Conservation (phyloP, 441 rosid species). For the Metrosideros polymorpha region DNA sequence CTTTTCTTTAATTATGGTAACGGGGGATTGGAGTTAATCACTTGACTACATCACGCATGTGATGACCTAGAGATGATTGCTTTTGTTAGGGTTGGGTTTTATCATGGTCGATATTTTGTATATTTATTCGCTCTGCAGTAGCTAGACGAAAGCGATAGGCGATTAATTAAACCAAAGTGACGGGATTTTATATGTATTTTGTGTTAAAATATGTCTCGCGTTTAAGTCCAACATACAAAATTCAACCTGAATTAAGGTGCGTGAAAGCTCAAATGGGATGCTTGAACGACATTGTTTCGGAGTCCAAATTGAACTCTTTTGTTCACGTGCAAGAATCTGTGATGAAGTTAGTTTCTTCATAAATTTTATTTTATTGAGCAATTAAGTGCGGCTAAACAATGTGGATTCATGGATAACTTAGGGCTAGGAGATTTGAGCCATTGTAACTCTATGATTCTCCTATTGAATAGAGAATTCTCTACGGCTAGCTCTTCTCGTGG, state of each 20-base stretch:
- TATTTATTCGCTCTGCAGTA: not conserved
- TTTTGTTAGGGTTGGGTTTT: not conserved
- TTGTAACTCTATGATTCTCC: not conserved
- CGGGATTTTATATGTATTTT: not conserved
- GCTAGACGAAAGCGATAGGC: not conserved
- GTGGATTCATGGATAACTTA: not conserved
- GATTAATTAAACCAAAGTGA: not conserved
- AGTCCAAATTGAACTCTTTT: not conserved
- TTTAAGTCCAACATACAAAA: not conserved
- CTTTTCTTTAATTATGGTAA: not conserved
- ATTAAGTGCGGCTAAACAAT: not conserved
- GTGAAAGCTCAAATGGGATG: not conserved
- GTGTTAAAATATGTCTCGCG: not conserved
- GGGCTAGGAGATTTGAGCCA: not conserved
- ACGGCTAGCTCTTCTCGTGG: rapidly evolving
- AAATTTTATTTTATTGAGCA: not conserved
- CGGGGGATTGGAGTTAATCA: not conserved
- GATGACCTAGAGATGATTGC: not conserved
- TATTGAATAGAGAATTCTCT: not conserved
- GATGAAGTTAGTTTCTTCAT: not conserved
- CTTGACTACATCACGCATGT: not conserved
- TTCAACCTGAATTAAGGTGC: not conserved
- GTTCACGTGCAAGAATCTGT: not conserved
- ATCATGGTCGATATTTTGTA: too few species aligned
- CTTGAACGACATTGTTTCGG: not conserved